phyloP scores from a whole-genome alignment of 306 rosid genomes.

The Quercus parvula region DNA sequence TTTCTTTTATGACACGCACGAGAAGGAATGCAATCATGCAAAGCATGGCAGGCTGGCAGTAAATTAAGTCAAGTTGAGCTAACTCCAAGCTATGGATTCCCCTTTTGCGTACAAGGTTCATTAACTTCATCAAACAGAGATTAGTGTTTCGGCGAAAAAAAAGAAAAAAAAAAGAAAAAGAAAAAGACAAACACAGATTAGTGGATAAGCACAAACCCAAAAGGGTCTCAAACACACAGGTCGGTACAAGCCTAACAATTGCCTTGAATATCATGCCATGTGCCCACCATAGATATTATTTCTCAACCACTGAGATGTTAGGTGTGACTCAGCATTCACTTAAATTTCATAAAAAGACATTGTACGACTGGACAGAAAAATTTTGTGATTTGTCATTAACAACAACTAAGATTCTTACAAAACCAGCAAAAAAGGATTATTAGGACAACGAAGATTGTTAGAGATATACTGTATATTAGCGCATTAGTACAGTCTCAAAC shows the following conservation, averaged over 20 bases:
- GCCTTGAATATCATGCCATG: background rate
- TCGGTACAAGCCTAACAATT: too few species aligned
- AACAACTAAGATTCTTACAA: background rate
- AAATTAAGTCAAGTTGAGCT: background rate
- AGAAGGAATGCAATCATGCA: too few species aligned
- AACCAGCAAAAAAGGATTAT: background rate
- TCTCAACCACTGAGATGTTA: background rate
- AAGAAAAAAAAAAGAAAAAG: fast-evolving
- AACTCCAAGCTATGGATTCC: background rate
- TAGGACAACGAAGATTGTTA: too few species aligned
- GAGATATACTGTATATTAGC: too few species aligned
- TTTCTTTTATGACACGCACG: background rate
- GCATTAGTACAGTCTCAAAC: too few species aligned
- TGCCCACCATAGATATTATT: slow-evolving; percentile 5
- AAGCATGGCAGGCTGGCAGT: background rate
- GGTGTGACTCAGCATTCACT: background rate
- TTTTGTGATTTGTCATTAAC: background rate
- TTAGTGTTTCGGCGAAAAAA: too few species aligned
- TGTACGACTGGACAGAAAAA: too few species aligned
- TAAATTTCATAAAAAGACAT: too few species aligned
- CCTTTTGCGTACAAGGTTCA: background rate
- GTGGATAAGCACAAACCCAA: background rate
- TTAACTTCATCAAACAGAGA: background rate
- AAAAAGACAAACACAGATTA: too few species aligned
- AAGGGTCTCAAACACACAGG: background rate